phyloP scores from a whole-genome alignment of 306 rosid species.

The Cicer pinnatifidum region DNA sequence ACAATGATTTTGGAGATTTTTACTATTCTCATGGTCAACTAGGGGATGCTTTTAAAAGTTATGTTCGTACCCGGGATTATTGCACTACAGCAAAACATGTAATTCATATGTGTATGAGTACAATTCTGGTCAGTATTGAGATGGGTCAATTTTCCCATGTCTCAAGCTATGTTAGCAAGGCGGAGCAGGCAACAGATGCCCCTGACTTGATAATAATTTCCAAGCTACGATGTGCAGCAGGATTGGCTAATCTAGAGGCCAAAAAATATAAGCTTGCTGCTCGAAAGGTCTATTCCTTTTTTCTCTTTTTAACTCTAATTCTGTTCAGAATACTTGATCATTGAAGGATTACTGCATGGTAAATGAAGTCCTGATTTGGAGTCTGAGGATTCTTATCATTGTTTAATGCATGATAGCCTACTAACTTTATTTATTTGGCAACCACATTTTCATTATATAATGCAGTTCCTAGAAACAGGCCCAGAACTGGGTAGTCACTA shows the following conservation, averaged over 20 bases:
- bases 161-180: slow-evolving; percentile 86
- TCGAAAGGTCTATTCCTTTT: slow-evolving; percentile 74
- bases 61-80: slow-evolving; percentile 96
- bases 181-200: slow-evolving; percentile 78
- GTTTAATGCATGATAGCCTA: slow-evolving; percentile 23
- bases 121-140: slow-evolving; percentile 96
- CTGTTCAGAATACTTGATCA: slow-evolving; percentile 22
- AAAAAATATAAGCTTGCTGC: slow-evolving; percentile 99
- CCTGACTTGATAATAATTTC: slow-evolving; percentile 63
- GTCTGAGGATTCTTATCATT: slow-evolving; percentile 35
- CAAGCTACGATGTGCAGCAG: slow-evolving; percentile 89
- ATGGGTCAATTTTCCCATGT: slow-evolving; percentile 98
- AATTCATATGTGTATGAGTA: slow-evolving; percentile 93
- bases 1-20: slow-evolving; percentile 97
- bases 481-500: slow-evolving; percentile 80
- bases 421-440: slow-evolving; percentile 25
- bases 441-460: slow-evolving; percentile 32
- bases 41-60: slow-evolving; percentile 90
- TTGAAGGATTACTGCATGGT: slow-evolving; percentile 24
- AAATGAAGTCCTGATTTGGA: slow-evolving; percentile 18
- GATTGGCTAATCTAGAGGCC: slow-evolving; percentile 92
- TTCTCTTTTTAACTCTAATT: slow-evolving; percentile 1
- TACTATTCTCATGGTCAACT: slow-evolving; percentile 86
- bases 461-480: slow-evolving; percentile 86
- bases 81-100: slow-evolving; percentile 95